Base-by-base conservation (phyloP, 1,284 basidiomycete species). In the Ustilago lituana region DNA sequence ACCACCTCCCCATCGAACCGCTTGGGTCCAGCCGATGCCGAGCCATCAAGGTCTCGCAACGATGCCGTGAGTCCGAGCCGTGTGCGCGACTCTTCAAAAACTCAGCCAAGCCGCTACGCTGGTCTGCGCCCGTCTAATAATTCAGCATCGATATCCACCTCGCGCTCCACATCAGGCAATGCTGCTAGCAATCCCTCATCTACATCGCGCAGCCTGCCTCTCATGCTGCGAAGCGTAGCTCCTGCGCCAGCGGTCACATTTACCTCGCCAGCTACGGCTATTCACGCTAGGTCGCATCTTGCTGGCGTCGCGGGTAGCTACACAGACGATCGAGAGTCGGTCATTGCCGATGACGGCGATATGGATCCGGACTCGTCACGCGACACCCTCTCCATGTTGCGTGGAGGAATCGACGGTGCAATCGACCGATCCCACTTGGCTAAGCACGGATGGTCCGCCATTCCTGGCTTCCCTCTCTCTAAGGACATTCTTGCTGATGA, bases 401-500 rank as follows among this genome's bases (percentile, higher is more conserved):
- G 61, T 17, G 53, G 41, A n/a, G 57, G 62, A 11, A 45, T 45
- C 31, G 59, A 58, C 20, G 49, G 55, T 23, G 44, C 47, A 33
- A 57, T 61, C 24, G 65, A 67, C 29, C 62, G 64, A 32, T 64
- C 67, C 7, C 61, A 69, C 32, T 58, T 68, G 2, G 72, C 64
- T 7, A 71, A 66, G 19, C 62, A 68, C 35, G 70, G 65, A 40
- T 75, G 73, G 73, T 72, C 71, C 1, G 59, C 69, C 22, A 67
- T 80, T 5, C 78, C 78, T 0, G 78, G 78, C 50, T 76, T 78
- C 49, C 69, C 78, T 20, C 60, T 74, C 15, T 54, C 74, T n/a
- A 67, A 66, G 26, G 79, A 81, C 33, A 64, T 75, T n/a, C 62
- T 78, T 1, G 76, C 74, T 10, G 78, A 81, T 20, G 79, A 81